Evolutionary conservation across 192 early-diverging fungal species (phyloP), one percentile per base, ranked within the genome.

Genomic region (Chytriomyces hyalinus): DNA sequence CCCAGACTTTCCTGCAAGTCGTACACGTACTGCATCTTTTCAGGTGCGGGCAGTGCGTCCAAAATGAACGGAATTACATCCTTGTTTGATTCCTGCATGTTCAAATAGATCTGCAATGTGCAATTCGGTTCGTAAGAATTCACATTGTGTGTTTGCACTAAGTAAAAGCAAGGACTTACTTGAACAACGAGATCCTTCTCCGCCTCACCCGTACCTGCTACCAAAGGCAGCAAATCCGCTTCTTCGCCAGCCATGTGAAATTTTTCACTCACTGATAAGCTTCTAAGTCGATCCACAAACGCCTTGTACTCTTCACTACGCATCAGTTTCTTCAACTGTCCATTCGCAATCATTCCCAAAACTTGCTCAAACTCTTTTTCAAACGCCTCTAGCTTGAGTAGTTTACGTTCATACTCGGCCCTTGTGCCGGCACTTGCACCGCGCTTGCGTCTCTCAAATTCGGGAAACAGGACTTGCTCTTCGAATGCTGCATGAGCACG

Each of bases 11-110:
- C 44, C n/a, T 46, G 36, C 9, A 79, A 24, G 62, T 78, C 67
- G 51, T 67, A 24, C 73, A 79, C 22, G 49, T 79, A 79, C 63
- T 79, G 78, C 73, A 67, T 67, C 44, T 62, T 26, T 10, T 78
- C 78, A 11, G 28, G 61, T 20, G 70, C 26, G 36, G 26, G 6
- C 11, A 79, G 73, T 7, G 53, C 43, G 44, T 79, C 78, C n/a
- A 79, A 49, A 11, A 79, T 62, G 45, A 79, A 78, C 17, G 74
- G 73, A 26, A 79, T 9, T 24, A 78, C 0, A 9, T 50, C 36
- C 57, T 74, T 43, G 44, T 77, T 75, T 22, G 11, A 7, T 20
- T 8, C 13, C 7, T 60, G 45, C 47, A 65, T 43, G n/a, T 46
- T 26, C n/a, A 9, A n/a, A 49, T 66, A 66, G 24, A 75, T 57